Conservation (phyloP, 306 rosid genomes). For the Gynostemma pentaphyllum region DNA sequence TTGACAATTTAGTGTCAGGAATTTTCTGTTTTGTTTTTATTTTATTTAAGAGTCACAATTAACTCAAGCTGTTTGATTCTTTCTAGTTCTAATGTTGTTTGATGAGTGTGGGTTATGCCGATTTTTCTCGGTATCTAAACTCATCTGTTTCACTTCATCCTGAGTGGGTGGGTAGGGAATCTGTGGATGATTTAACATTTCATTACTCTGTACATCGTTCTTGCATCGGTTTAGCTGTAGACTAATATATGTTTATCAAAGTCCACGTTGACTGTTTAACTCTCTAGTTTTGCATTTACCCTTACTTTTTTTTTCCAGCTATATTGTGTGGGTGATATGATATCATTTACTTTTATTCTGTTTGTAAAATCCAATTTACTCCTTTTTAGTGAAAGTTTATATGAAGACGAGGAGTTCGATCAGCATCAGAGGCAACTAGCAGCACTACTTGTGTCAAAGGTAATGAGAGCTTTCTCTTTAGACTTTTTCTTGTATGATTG, state of each 20-base stretch:
- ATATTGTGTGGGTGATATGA: neutral
- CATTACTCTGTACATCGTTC: neutral
- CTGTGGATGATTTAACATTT: neutral
- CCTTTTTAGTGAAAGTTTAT: constrained; percentile 69
- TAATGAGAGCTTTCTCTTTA: constrained; percentile 12
- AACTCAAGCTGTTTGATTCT: neutral
- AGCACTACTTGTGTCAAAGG: constrained; percentile 90
- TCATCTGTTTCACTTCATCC: too few relatives aligned
- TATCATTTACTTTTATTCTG: neutral
- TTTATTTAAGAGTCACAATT: neutral
- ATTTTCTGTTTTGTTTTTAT: neutral
- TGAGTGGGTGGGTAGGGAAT: too few relatives aligned
- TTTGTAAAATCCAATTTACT: neutral
- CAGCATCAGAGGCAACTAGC: constrained; percentile 87
- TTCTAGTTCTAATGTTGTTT: neutral
- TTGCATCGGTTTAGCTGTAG: neutral
- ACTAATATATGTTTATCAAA: neutral
- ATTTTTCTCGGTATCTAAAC: too few relatives aligned
- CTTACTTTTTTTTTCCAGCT: constrained; percentile 2
- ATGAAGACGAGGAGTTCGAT: constrained; percentile 91
- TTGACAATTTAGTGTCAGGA: neutral
- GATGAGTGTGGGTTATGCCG: too few relatives aligned
- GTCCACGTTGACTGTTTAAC: neutral
- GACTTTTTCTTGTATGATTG: neutral
- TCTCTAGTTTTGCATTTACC: neutral